A percentile compares a stretch with the other conserved stretches of the same genome.
Evolutionary conservation across 768 basidiomycete genomes (phyloP).

Genomic region (Termitomyces sp.): DNA sequence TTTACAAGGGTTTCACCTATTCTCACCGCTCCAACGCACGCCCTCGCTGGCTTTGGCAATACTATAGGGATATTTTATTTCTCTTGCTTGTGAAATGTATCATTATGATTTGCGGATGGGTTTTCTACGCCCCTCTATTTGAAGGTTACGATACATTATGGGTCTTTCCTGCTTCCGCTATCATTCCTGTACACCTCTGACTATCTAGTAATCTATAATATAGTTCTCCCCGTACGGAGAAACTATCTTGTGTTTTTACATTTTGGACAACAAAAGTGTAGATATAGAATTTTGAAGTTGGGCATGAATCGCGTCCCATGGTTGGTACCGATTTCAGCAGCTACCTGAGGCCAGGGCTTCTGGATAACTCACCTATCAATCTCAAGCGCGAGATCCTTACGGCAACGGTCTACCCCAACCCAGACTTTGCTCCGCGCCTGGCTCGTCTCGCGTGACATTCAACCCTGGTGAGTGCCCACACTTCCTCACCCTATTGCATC

Average conservation of each 20-base stretch:
- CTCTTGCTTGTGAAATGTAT: constrained; percentile 10
- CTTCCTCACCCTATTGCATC: neutral
- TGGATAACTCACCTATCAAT: constrained; percentile 9
- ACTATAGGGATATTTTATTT: constrained; percentile 61
- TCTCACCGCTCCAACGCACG: constrained; percentile 42
- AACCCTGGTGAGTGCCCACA: constrained; percentile 10
- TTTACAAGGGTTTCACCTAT: constrained; percentile 76
- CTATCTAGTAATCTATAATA: neutral
- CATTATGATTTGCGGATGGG: neutral
- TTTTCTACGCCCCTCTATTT: neutral
- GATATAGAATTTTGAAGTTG: too few relatives aligned
- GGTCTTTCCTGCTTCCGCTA: neutral
- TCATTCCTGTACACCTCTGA: neutral
- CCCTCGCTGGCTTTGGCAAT: constrained; percentile 76
- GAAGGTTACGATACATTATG: neutral
- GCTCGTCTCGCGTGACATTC: constrained; percentile 15
- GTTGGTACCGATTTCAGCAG: constrained; percentile 9
- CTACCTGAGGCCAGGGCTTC: constrained; percentile 7
- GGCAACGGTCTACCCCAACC: constrained; percentile 9
- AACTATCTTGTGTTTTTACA: neutral
- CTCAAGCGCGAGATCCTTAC: constrained; percentile 18
- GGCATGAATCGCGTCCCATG: too few relatives aligned
- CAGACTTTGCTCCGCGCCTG: constrained; percentile 8
- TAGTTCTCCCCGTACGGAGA: neutral
- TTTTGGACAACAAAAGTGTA: neutral